Percentiles rank a stretch among this genome's conserved stretches.
Evolutionary conservation across 768 basidiomycete genomes (phyloP).

Genomic region (Lyophyllum semitale): DNA sequence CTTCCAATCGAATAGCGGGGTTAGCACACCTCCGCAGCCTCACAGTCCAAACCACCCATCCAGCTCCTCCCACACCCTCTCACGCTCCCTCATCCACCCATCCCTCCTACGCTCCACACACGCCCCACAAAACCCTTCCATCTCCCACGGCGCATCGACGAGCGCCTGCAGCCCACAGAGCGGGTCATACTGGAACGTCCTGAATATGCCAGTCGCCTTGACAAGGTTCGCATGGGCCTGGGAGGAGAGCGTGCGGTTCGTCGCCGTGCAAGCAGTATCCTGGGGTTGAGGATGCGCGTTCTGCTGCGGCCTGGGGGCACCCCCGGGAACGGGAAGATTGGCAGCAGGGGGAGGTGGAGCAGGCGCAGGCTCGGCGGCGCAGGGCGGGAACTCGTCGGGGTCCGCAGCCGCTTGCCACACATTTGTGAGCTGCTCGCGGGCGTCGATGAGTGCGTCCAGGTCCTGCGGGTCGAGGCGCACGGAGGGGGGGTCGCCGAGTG

Average conservation of each 20-base stretch:
- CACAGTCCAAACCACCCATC: not conserved
- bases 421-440: conserved; percentile 20
- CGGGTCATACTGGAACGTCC: conserved; percentile 32
- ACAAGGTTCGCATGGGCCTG: conserved; percentile 16
- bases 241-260: not conserved
- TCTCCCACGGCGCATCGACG: conserved; percentile 24
- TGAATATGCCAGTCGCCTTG: conserved; percentile 24
- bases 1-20: no score
- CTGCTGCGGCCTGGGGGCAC: no score
- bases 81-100: conserved; percentile 27
- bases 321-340: no score
- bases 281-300: no score
- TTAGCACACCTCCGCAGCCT: not conserved
- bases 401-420: conserved; percentile 20
- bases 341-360: no score
- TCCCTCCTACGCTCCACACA: conserved; percentile 30
- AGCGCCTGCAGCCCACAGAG: conserved; percentile 35
- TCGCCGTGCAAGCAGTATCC: conserved; percentile 4
- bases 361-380: not conserved
- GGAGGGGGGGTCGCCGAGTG: no score
- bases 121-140: conserved; percentile 33
- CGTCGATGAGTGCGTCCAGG: conserved; percentile 10
- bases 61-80: conserved; percentile 28
- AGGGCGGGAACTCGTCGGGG: conserved; percentile 6
- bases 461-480: conserved; percentile 4